phyloP scores from a whole-genome alignment of 106 monocot species.

The Posidonia australis region DNA sequence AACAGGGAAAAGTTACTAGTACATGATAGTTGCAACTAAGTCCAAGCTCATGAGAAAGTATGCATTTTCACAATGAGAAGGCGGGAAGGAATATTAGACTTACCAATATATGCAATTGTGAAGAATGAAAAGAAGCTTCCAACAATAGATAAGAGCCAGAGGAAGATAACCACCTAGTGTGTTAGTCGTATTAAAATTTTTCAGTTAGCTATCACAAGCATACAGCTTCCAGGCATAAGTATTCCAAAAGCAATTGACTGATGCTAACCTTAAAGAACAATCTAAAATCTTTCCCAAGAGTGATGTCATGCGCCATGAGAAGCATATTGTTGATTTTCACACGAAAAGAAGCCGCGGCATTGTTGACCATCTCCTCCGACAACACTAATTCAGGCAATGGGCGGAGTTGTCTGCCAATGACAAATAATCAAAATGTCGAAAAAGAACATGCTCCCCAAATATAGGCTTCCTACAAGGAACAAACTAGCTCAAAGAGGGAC shows the following conservation, averaged over 20 bases:
- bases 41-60: background rate
- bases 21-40: background rate
- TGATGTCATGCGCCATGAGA: constrained; percentile 93
- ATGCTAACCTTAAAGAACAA: constrained; percentile 68
- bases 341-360: constrained; percentile 84
- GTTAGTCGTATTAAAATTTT: background rate
- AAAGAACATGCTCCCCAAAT: background rate
- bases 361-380: constrained; percentile 98
- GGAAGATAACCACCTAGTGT: constrained; percentile 54
- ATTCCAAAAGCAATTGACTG: background rate
- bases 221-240: background rate
- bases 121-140: constrained; percentile 74
- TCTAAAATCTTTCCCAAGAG: constrained; percentile 81
- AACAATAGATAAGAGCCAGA: constrained; percentile 84
- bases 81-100: constrained; percentile 3
- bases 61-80: too few species aligned
- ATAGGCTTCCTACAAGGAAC: background rate
- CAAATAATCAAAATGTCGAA: background rate
- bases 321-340: constrained; percentile 78
- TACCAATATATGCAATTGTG: constrained; percentile 88
- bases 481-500: too few species aligned
- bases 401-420: constrained; percentile 42
- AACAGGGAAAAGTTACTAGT: background rate
- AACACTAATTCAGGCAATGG: constrained; percentile 87
- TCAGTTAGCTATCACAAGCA: background rate